Evolutionary conservation across 2,329 filamentous ascomycete genomes (phyloP), one percentile per base, ranked within the genome.

Genomic region (Sclerotinia trifoliorum): DNA sequence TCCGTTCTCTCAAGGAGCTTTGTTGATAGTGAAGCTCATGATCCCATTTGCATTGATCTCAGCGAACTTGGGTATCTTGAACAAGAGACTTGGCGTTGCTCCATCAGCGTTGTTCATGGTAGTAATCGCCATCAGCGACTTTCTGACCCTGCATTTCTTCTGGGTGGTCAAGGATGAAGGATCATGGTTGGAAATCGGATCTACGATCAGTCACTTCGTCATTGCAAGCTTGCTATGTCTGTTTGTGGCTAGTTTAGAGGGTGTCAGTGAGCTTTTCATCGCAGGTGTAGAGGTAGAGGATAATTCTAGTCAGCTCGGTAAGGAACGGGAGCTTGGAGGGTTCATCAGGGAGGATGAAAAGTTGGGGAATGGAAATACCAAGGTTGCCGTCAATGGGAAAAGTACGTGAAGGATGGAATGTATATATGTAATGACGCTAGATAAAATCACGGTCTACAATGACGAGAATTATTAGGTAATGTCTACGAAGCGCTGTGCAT

Each of bases 111-210:
- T 99, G 5, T 97, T 98, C 80, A 97, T 97, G 90, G 82, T 94
- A 2, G 93, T 96, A 63, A 96, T 97, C 87, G 91, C 91, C 0
- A 87, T 96, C 64, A 94, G 91, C 70, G 95, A 99, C 77, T 87
- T 97, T 62, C 84, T 98, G 78, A 98, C 95, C 4, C 83, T 99
- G 65, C 92, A 95, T 75, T 99, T 99, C 82, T 99, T 99, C 81
- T 99, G 92, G 88, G 92, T 97, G 75, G 95, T 99, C 57, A 91
- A 91, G 75, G 95, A 99, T 74, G 95, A 99, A 78, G 95, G 95
- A 0, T 95, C 91, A 29, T 99, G 95, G 95, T 81, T 99, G 69
- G 95, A 99, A 78, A 99, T 99, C 77, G 95, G 95, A 44, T 96
- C 93, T 39, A 97, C 93, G 4, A 99, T 99, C 73, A 96, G 88